Evolutionary conservation across 306 rosid genomes (phyloP).

Genomic region (Oemleria cerasiformis): DNA sequence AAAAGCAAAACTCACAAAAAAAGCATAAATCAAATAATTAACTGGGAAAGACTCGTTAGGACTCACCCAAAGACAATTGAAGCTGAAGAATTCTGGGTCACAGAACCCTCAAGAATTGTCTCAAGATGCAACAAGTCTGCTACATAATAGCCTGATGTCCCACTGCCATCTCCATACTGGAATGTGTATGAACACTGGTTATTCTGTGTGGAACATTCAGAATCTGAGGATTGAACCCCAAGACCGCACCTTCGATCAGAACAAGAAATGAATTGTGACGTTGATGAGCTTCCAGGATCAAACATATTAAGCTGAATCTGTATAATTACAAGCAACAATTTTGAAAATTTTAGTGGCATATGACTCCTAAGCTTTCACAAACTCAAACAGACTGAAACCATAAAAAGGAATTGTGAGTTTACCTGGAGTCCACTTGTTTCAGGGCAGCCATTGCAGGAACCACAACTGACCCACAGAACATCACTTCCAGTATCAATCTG

Average conservation of each 20-base stretch:
- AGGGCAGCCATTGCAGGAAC: constrained; percentile 90
- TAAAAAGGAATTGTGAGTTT: constrained; percentile 10
- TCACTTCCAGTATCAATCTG: constrained; percentile 99
- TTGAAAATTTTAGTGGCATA: constrained; percentile 8
- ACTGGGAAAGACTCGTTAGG: constrained; percentile 13
- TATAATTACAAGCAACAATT: constrained; percentile 22
- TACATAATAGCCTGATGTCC: constrained; percentile 86
- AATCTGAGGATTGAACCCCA: constrained; percentile 71
- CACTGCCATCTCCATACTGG: constrained; percentile 98
- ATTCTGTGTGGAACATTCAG: constrained; percentile 60
- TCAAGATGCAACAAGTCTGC: constrained; percentile 68
- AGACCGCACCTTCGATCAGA: constrained; percentile 67
- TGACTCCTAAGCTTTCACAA: constrained; percentile 3
- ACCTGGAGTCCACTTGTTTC: constrained; percentile 82
- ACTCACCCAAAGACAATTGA: constrained; percentile 83
- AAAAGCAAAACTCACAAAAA: constrained; percentile 21
- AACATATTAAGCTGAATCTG: constrained; percentile 77
- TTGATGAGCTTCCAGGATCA: constrained; percentile 67
- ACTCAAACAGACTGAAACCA: constrained; percentile 19
- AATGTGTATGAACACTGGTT: constrained; percentile 79
- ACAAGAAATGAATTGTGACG: constrained; percentile 66
- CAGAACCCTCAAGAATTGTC: constrained; percentile 51
- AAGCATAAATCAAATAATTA: constrained; percentile 3
- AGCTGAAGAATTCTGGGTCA: constrained; percentile 71
- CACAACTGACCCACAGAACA: constrained; percentile 90